phyloP scores from a whole-genome alignment of 2,329 filamentous ascomycete genomes.

The Cordyceps tenuipes region DNA sequence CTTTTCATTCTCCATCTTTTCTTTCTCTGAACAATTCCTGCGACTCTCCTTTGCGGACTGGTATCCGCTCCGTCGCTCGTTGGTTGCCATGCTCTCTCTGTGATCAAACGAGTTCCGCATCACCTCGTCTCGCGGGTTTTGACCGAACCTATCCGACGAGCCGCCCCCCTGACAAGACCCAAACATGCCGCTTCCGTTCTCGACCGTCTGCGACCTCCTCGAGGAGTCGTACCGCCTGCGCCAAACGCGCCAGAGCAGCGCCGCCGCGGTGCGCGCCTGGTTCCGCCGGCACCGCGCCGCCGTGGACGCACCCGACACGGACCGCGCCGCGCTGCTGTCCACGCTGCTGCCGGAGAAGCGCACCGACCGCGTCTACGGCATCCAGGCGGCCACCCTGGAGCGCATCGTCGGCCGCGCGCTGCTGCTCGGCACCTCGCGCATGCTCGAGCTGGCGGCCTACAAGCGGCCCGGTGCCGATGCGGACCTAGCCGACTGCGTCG shows the following conservation, averaged over 20 bases:
- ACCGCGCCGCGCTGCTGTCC: slow-evolving; percentile 60
- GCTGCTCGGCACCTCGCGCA: slow-evolving; percentile 53
- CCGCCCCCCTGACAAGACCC: neutral
- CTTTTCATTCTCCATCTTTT: neutral
- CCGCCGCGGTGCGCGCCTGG: slow-evolving; percentile 51
- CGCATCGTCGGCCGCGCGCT: slow-evolving; percentile 60
- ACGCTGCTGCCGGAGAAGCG: slow-evolving; percentile 68
- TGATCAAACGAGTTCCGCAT: neutral
- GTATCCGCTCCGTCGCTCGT: neutral
- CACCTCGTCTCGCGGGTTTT: too few species aligned
- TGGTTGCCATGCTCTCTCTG: neutral
- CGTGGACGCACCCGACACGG: slow-evolving; percentile 49
- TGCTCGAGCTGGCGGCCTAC: slow-evolving; percentile 56
- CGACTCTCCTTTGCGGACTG: too few species aligned
- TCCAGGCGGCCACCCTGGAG: slow-evolving; percentile 55
- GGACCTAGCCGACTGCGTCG: slow-evolving; percentile 66
- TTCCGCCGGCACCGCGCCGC: slow-evolving; percentile 53
- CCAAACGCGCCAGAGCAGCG: slow-evolving; percentile 24
- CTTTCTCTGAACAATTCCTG: neutral
- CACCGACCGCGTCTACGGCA: slow-evolving; percentile 67
- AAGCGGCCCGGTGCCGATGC: slow-evolving; percentile 43
- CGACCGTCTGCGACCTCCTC: slow-evolving; percentile 65
- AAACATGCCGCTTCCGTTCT: slow-evolving; percentile 50
- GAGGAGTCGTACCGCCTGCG: slow-evolving; percentile 51
- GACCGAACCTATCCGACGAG: neutral